These are phyloP conservation scores for Penicillium macrosclerotiorum DNA, from an alignment of 495 filamentous ascomycete species.

Conservation along the genomic window DNA sequence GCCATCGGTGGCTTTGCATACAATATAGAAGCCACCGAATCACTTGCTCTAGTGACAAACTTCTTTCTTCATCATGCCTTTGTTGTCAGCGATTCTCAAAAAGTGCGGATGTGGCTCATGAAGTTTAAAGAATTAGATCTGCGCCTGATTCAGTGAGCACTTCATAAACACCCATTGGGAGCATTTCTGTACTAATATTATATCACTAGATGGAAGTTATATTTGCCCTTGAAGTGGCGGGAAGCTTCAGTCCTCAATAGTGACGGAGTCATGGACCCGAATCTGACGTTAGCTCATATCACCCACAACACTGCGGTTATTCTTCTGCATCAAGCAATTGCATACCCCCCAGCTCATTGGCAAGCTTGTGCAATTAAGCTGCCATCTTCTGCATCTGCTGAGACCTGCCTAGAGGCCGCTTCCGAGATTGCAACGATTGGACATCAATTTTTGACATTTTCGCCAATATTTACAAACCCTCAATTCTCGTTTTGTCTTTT, in stretches of 20 bases:
- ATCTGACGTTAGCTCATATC: slow-evolving; percentile 25
- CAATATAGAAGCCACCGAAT: slow-evolving; percentile 25
- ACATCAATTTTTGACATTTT: slow-evolving; percentile 17
- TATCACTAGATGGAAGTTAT: slow-evolving; percentile 32
- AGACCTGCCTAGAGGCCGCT: slow-evolving; percentile 25
- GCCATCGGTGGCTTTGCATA: slow-evolving; percentile 14
- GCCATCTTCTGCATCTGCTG: slow-evolving; percentile 15
- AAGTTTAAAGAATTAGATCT: slow-evolving; percentile 19
- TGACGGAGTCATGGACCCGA: slow-evolving; percentile 25
- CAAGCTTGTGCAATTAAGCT: slow-evolving; percentile 14
- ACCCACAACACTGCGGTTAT: slow-evolving; percentile 28
- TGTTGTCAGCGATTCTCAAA: slow-evolving; percentile 24
- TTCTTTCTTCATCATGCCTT: slow-evolving; percentile 13
- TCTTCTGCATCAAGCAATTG: slow-evolving; percentile 23
- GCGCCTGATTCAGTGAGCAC: slow-evolving; percentile 15
- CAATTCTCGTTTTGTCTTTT: slow-evolving; percentile 29
- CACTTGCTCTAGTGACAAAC: slow-evolving; percentile 4
- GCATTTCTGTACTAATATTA: slow-evolving; percentile 18
- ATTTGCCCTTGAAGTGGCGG: slow-evolving; percentile 21
- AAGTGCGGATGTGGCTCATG: slow-evolving; percentile 34
- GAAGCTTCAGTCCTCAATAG: slow-evolving; percentile 11
- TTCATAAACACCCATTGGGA: not conserved
- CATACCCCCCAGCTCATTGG: slow-evolving; percentile 23
- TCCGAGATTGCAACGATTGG: slow-evolving; percentile 21
- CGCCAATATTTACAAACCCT: slow-evolving; percentile 18